These are phyloP conservation scores for Dendrobium nobile DNA, from an alignment of 106 monocot genomes.

Conservation along the genomic window DNA sequence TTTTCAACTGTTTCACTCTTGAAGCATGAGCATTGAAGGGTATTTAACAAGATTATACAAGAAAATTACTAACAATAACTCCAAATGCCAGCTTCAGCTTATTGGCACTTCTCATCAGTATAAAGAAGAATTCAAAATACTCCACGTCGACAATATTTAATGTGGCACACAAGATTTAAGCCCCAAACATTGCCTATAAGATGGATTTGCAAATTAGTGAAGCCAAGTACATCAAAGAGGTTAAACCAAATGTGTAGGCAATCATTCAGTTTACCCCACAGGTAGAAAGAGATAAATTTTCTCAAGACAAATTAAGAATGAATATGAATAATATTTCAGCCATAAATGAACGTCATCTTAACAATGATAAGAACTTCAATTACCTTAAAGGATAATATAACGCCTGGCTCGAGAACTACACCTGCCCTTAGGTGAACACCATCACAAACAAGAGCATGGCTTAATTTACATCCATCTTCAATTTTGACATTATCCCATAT, in stretches of 20 bases:
- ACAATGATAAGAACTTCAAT: conserved; percentile 3
- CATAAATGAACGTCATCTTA: background rate
- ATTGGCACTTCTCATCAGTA: background rate
- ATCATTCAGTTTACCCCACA: background rate
- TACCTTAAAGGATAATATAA: conserved; percentile 95
- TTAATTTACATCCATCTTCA: conserved; percentile 86
- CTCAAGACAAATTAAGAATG: background rate
- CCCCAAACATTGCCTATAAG: background rate
- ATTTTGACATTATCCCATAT: conserved; percentile 94
- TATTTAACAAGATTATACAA: background rate
- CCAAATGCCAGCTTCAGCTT: background rate
- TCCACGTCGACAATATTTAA: background rate
- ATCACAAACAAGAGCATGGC: conserved; percentile 81
- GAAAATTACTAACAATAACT: background rate
- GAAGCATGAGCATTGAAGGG: background rate
- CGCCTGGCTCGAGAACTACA: conserved; percentile 75
- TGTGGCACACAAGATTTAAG: background rate
- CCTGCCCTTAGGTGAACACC: conserved; percentile 69
- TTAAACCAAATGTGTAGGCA: background rate
- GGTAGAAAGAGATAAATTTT: background rate
- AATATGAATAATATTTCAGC: background rate
- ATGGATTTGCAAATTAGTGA: background rate
- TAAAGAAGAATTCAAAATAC: background rate
- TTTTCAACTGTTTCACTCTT: no score
- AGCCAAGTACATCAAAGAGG: background rate